These are phyloP conservation scores for Nitzschia sp. DNA, from an alignment of 108 stramenopile species.

Conservation along the genomic window DNA sequence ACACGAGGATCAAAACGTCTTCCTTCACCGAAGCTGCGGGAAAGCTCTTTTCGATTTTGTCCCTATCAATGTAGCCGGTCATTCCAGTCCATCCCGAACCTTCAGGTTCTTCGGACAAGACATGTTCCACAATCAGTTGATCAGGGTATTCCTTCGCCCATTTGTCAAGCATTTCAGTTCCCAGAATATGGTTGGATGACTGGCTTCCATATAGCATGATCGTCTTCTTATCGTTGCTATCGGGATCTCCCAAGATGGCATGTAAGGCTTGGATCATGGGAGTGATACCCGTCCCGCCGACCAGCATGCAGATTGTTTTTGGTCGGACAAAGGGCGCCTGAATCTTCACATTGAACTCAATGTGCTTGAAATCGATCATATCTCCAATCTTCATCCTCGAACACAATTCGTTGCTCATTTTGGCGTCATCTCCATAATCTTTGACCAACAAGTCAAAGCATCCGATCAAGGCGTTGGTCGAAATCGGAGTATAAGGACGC, in stretches of 20 bases:
- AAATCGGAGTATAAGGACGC: constrained; percentile 95
- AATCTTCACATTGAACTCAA: constrained; percentile 86
- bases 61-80: constrained; percentile 76
- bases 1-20: constrained; percentile 87
- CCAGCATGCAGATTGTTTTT: constrained; percentile 92
- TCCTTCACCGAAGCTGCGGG: constrained; percentile 21
- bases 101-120: constrained; percentile 73
- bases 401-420: constrained; percentile 60
- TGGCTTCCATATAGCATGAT: constrained; percentile 84
- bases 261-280: constrained; percentile 96
- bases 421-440: constrained; percentile 62
- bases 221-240: constrained; percentile 35
- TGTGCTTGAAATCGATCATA: constrained; percentile 83
- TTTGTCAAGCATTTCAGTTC: constrained; percentile 71
- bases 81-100: constrained; percentile 66
- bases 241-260: constrained; percentile 74
- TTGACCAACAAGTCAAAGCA: constrained; percentile 92
- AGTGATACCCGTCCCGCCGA: constrained; percentile 97
- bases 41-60: constrained; percentile 53
- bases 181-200: constrained; percentile 79
- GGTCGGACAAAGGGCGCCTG: constrained; percentile 64
- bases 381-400: constrained; percentile 42
- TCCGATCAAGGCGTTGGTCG: constrained; percentile 83
- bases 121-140: constrained; percentile 62
- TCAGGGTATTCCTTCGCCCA: constrained; percentile 44